Evolutionary conservation across 2,329 filamentous ascomycete species (phyloP), one percentile per base, ranked within the genome.

Genomic region (Neoscytalidium dimidiatum): DNA sequence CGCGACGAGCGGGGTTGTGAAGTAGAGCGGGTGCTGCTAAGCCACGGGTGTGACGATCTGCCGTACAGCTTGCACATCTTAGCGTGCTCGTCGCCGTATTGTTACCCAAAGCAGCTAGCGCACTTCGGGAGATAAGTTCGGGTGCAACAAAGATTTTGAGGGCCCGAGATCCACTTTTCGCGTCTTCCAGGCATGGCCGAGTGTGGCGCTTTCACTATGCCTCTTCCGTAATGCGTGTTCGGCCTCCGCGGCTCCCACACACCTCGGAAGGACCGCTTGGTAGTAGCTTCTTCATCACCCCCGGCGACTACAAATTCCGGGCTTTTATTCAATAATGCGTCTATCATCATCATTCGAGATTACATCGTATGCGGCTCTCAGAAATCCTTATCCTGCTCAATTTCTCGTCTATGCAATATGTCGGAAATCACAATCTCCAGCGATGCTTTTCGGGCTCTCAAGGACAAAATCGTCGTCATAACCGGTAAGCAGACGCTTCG

Each of bases 391-490:
- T 38, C 35, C 35, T 38, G 35, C 11, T 17, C 35, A 3, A 38
- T 38, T 4, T 4, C 1, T 8, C 35, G 5, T 17, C 49, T 19
- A 8, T n/a, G 4, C 49, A 31, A 49, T 46, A 83, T 83, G 81
- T 71, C 80, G 11, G 80, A 80, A 68, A 78, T 85, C 41, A 68
- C 71, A 1, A 84, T 85, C 56, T 71, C 78, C 52, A 79, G 84
- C 66, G 73, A 77, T 11, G 78, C 81, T 46, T 71, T 86, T 4
- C 66, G 67, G 13, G 68, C 72, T 49, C 74, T 86, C 38, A 81
- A 81, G 66, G 81, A 78, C 66, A 82, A 85, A 70, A 79, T 85
- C 28, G 78, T 84, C 21, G 69, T 86, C 31, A 76, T 86, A 14
- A 86, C 84, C 64, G 83, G 82, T 84, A 74, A 46, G 69, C 49